phyloP scores from a whole-genome alignment of 2,329 filamentous ascomycete species.

The Trichoderma sp. region DNA sequence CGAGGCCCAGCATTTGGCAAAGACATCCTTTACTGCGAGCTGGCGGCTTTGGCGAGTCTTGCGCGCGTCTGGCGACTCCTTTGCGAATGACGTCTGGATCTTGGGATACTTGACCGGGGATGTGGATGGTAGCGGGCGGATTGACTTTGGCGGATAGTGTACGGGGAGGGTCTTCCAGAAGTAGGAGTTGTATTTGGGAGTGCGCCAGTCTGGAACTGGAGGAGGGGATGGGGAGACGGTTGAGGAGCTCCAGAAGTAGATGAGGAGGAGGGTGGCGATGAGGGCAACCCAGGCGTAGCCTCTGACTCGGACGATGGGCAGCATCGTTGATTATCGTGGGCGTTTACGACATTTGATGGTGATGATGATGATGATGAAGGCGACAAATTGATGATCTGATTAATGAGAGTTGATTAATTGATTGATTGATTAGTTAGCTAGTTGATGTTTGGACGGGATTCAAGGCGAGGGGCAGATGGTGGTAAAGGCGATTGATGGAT shows the following conservation, averaged over 20 bases:
- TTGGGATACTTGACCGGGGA: slow-evolving; percentile 34
- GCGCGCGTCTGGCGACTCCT: slow-evolving; percentile 25
- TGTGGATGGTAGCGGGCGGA: slow-evolving; percentile 35
- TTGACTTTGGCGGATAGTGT: slow-evolving; percentile 32
- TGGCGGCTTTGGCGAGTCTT: slow-evolving; percentile 29
- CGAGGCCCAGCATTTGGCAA: slow-evolving; percentile 49
- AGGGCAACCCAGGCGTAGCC: slow-evolving; percentile 17
- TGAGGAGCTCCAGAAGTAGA: slow-evolving; percentile 13
- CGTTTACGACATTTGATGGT: background rate
- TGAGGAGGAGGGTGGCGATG: background rate
- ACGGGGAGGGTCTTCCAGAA: slow-evolving; percentile 32
- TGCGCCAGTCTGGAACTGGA: slow-evolving; percentile 23
- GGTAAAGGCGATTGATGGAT: background rate
- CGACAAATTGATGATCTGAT: background rate
- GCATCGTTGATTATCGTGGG: background rate
- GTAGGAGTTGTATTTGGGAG: slow-evolving; percentile 30
- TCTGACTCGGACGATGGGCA: background rate
- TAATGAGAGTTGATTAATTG: background rate
- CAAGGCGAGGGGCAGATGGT: background rate
- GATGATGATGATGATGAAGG: background rate
- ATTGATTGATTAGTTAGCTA: background rate
- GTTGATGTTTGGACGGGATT: background rate
- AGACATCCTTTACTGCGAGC: slow-evolving; percentile 45
- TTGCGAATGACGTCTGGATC: slow-evolving; percentile 36
- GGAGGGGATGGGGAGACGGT: background rate